Evolutionary conservation across 305 asterid species (phyloP).

Genomic region (Coffea humblotiana): DNA sequence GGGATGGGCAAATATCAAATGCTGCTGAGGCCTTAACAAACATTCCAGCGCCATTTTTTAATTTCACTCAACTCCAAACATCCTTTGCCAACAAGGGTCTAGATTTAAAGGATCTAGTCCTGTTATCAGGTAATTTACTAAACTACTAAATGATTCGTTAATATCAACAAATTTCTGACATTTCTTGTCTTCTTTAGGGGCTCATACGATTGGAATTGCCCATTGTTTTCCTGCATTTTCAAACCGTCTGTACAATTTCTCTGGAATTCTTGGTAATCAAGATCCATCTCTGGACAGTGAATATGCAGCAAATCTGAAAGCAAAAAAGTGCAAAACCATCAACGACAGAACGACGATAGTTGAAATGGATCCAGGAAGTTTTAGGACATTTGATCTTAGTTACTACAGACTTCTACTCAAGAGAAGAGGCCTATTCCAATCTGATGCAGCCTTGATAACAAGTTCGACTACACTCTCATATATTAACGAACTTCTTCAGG

Average conservation of each 20-base stretch:
- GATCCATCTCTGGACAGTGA: slow-evolving; percentile 59
- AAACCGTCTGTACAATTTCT: slow-evolving; percentile 43
- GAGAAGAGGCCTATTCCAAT: slow-evolving; percentile 66
- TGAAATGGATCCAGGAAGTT: slow-evolving; percentile 85
- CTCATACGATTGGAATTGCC: slow-evolving; percentile 45
- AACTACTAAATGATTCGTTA: not conserved
- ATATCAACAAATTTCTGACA: not conserved
- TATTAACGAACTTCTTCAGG: slow-evolving; percentile 40
- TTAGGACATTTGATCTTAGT: slow-evolving; percentile 59
- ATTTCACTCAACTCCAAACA: slow-evolving; percentile 52
- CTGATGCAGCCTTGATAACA: slow-evolving; percentile 63
- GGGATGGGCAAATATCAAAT: slow-evolving; percentile 65
- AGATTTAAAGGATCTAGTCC: slow-evolving; percentile 51
- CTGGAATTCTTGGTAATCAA: slow-evolving; percentile 34
- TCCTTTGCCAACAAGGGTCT: slow-evolving; percentile 67
- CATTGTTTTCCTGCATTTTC: slow-evolving; percentile 36
- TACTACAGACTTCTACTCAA: slow-evolving; percentile 54
- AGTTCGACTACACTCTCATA: slow-evolving; percentile 41
- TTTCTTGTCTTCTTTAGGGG: slow-evolving; percentile 25
- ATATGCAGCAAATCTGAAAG: slow-evolving; percentile 57
- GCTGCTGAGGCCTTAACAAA: slow-evolving; percentile 52
- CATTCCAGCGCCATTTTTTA: slow-evolving; percentile 57
- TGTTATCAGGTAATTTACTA: slow-evolving; percentile 53
- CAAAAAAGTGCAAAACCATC: slow-evolving; percentile 48
- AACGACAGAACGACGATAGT: slow-evolving; percentile 45